Base-by-base conservation (phyloP, 768 basidiomycete species). In the Rhodotorula kratochvilovae region DNA sequence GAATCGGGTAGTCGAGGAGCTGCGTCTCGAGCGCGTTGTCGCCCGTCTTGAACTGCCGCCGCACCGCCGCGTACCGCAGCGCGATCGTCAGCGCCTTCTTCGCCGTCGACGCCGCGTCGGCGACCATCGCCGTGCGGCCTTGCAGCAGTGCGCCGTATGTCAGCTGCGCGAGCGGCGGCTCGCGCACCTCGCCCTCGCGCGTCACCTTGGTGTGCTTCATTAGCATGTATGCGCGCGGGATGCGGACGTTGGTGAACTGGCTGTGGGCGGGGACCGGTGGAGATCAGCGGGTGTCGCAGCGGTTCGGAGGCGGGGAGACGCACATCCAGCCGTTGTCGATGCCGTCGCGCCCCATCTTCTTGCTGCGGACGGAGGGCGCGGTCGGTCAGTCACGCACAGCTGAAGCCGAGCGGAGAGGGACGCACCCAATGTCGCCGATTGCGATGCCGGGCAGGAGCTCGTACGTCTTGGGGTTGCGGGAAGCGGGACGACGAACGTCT, bases 21-120 rank as follows among this genome's bases (percentile, higher is more conserved):
- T 82, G 82, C 15, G 81, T 81, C 70, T 83, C 82, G 53, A 80
- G 70, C 69, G 79, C 70, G 74, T 80, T 80, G 64, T 81, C 78
- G 2, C 81, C 82, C 21, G 70, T 74, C 58, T 80, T 81, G 77
- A 83, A 83, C 66, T 82, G 82, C 31, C 82, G 61, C 48, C 82
- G 71, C 19, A 82, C 81, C 12, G 81, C 82, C 21, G 80, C 82
- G 66, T 83, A 83, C n/a, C 82, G 66, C 10, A 83, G 70, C 42
- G 82, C 82, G 59, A 83, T 80, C 5, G 82, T 82, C n/a, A 83
- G 70, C 12, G 82, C 82, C 77, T 82, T 82, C 78, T 82, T 82
- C 6, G 81, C 79, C 15, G 81, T 78, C 66, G 81, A 81, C 16
- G 78, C 79, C 77, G 62, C 78, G 68, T 71, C 75, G 46, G 71